Conservation (phyloP, 2,329 filamentous ascomycete genomes). For the Ophiostoma perfectum region DNA sequence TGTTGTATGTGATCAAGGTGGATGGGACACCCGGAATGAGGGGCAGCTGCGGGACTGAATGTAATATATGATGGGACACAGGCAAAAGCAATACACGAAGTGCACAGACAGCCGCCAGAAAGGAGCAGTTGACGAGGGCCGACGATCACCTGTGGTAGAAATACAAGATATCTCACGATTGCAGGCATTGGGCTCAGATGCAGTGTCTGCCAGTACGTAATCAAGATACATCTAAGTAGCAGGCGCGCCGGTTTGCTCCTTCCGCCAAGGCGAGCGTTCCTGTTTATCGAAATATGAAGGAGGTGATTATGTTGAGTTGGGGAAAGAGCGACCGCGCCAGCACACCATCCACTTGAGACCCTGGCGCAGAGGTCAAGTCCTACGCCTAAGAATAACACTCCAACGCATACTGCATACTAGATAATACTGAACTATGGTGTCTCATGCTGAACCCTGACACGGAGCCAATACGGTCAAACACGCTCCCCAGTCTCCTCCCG, state of each 20-base stretch:
- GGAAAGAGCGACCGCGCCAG: constrained; percentile 2
- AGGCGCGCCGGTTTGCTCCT: constrained; percentile 6
- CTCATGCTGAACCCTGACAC: not conserved
- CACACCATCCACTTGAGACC: not conserved
- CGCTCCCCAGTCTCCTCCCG: not conserved
- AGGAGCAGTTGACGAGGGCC: not conserved
- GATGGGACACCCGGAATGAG: constrained; percentile 4
- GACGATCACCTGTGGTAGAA: not conserved
- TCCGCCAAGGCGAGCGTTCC: constrained; percentile 6
- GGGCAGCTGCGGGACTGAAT: constrained; percentile 1
- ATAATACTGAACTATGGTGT: not conserved
- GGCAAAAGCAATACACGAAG: not conserved
- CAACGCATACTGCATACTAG: not conserved
- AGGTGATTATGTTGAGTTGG: not conserved
- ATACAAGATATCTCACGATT: not conserved
- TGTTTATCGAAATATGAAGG: not conserved
- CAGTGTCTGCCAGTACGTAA: not conserved
- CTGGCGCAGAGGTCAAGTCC: not conserved
- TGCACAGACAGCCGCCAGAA: too few relatives aligned
- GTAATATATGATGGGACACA: not conserved
- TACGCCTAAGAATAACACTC: not conserved
- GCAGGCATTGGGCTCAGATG: not conserved
- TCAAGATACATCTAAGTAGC: not conserved
- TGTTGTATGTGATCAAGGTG: not conserved
- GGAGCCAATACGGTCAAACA: not conserved